Evolutionary conservation across 768 basidiomycete species (phyloP).

Genomic region (Lactarius evosmus): DNA sequence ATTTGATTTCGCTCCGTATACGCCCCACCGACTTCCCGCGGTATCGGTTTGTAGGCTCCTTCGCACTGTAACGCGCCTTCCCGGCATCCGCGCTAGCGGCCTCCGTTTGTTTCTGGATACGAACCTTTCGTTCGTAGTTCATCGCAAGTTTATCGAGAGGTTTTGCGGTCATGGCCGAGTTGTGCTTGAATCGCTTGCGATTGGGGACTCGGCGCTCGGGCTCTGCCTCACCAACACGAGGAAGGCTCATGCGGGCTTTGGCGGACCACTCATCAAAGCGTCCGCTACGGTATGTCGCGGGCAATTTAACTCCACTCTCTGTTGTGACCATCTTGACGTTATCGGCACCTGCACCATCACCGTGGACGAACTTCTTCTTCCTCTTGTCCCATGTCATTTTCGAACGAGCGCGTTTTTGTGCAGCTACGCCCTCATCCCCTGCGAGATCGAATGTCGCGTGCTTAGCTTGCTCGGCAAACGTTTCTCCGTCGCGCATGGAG

Average conservation of each 20-base stretch:
- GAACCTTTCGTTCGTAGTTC: conserved; percentile 71
- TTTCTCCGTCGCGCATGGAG: conserved; percentile 83
- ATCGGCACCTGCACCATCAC: conserved; percentile 81
- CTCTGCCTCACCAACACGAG: conserved; percentile 82
- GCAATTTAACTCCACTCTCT: conserved; percentile 87
- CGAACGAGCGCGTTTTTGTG: conserved; percentile 49
- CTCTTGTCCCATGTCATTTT: conserved; percentile 90
- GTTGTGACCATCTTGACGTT: conserved; percentile 92
- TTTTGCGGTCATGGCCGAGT: conserved; percentile 58
- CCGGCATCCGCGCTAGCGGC: conserved; percentile 23
- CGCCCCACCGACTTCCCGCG: conserved; percentile 58
- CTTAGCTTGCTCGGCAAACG: conserved; percentile 82
- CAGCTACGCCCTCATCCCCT: conserved; percentile 66
- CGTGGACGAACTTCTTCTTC: conserved; percentile 90
- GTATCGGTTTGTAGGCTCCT: conserved; percentile 41
- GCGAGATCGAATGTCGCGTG: conserved; percentile 78
- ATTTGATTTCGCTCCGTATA: conserved; percentile 83
- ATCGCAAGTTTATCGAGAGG: conserved; percentile 71
- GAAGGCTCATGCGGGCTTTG: conserved; percentile 68
- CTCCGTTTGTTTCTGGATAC: conserved; percentile 56
- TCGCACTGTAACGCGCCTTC: conserved; percentile 30
- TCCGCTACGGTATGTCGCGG: conserved; percentile 89
- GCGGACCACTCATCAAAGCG: conserved; percentile 94
- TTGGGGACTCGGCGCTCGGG: conserved; percentile 36
- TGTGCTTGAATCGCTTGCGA: conserved; percentile 68